phyloP scores from a whole-genome alignment of 139 green algal species.

The Picochlorum sp. region DNA sequence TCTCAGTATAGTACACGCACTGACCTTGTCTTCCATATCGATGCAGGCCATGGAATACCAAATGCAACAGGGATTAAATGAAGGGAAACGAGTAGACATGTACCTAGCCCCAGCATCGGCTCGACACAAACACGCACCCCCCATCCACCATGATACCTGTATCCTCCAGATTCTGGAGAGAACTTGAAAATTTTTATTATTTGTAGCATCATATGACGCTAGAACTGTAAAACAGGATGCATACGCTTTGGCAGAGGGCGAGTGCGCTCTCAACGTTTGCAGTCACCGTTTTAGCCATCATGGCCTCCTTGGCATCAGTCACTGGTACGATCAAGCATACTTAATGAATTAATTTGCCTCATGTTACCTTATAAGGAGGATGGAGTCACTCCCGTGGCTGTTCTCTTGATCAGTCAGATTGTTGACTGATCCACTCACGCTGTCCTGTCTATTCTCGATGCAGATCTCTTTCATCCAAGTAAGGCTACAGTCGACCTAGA shows the following conservation, averaged over 20 bases:
- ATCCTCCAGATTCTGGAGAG: background rate
- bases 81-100: constrained; percentile 38
- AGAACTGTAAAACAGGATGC: constrained; percentile 4
- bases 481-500: background rate
- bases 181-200: background rate
- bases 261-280: constrained; percentile 22
- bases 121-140: constrained; percentile 31
- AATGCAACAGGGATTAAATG: constrained; percentile 67
- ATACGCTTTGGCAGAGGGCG: constrained; percentile 5
- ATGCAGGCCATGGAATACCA: constrained; percentile 79
- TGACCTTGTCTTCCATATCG: background rate
- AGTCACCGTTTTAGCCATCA: constrained; percentile 15
- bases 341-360: too few relatives aligned
- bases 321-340: constrained; percentile 14
- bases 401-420: too few relatives aligned
- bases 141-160: constrained; percentile 24
- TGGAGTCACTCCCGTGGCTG: too few relatives aligned
- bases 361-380: too few relatives aligned
- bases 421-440: background rate
- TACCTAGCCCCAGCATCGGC: constrained; percentile 31
- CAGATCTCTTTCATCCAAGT: background rate
- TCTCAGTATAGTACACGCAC: too few relatives aligned
- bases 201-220: background rate
- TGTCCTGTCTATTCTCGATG: background rate
- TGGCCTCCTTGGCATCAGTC: constrained; percentile 10